A percentile compares a stretch with the other conserved stretches of the same genome.
phyloP scores from a whole-genome alignment of 257 asterid genomes.

The Solanum phureja region DNA sequence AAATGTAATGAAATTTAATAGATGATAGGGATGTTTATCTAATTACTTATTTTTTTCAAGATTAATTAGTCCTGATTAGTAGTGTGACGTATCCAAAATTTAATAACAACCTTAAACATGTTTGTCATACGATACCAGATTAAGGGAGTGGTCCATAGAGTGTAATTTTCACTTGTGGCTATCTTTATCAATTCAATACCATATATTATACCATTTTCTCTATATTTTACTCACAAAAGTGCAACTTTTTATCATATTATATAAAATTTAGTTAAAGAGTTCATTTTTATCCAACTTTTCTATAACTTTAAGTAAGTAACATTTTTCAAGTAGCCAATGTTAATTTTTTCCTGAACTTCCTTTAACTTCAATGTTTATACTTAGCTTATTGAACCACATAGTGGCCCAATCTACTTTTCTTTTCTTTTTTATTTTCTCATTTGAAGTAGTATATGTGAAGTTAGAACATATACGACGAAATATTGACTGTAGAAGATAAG shows the following conservation, averaged over 20 bases:
- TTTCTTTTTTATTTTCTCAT: background rate
- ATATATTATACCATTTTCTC: background rate
- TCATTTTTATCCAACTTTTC: background rate
- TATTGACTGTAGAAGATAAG: background rate
- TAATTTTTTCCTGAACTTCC: background rate
- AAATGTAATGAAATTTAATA: background rate
- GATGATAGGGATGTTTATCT: background rate
- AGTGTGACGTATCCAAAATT: background rate
- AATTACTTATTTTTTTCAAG: background rate
- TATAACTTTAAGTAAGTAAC: background rate
- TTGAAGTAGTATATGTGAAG: background rate
- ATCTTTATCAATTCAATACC: background rate
- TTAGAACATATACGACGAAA: background rate
- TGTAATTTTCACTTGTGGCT: background rate
- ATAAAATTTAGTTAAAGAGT: background rate
- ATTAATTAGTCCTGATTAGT: background rate
- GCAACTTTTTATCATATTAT: background rate
- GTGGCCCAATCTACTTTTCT: background rate
- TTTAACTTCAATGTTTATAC: background rate
- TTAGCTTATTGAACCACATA: background rate
- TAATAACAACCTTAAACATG: background rate
- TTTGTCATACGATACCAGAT: background rate
- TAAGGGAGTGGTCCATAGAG: background rate
- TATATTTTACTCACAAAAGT: background rate
- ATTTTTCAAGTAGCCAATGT: background rate